Evolutionary conservation across 108 stramenopile species (phyloP), one percentile per base, ranked within the genome.

Genomic region (Aurantiochytrium sp.): DNA sequence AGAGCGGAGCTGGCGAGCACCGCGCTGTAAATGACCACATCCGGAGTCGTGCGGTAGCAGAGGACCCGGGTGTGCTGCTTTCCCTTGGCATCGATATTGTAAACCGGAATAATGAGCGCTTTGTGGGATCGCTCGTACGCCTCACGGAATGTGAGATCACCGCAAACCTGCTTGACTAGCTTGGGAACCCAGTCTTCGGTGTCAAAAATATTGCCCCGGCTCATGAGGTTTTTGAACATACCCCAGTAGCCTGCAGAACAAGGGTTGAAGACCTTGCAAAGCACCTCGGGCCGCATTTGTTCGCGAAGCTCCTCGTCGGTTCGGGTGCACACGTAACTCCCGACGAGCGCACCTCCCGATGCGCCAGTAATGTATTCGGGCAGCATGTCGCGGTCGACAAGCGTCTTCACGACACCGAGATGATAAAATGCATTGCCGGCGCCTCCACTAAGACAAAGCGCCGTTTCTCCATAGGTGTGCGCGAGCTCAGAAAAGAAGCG

Each of bases 251-350:
- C 73, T 5, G 49, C 73, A 58, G 73, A 76, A 43, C 73, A 76
- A 5, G 73, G 73, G 16, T 76, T 51, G 73, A 76, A 76, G 21
- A 76, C 73, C 49, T 76, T 76, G 73, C 73, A 76, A 5, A 76
- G 25, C 5, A 49, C 14, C 44, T 76, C 73, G 49, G 73, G 47
- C 8, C 73, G 73, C 73, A 76, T 49, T 8, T 76, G 47, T 43
- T 76, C 73, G n/a, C 73, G 73, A 21, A 76, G 73, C 73, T 76
- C 73, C 5, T 76, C 73, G 25, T 76, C 73, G 8, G 73, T 76
- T 6, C 73, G 73, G 8, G 73, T 76, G 73, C 73, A 76, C 14
- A 76, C 73, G 49, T 49, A 76, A 5, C 35, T 44, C 8, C 73
- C 73, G 21, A 76, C 49, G n/a, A 76, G 73, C 8, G 73, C 73